Base-by-base conservation (phyloP, 345 rosid species). In the Ceriops zippeliana region DNA sequence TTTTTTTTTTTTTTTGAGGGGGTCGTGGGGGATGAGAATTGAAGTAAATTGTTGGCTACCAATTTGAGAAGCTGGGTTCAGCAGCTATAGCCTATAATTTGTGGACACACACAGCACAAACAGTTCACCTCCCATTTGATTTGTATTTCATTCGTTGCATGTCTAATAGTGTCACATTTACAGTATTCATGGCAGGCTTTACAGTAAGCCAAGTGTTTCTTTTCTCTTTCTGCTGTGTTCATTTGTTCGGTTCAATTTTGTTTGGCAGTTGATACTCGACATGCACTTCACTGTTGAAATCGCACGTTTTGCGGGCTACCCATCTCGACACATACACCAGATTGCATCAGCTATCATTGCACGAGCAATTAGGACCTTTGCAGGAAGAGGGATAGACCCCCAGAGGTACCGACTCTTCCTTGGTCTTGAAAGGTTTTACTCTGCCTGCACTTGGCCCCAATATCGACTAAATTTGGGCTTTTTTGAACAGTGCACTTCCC, bases 201-300 rank as follows among this genome's bases (percentile, higher is more conserved):
- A 26, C 46, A 24, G 19, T 19, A 32, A 6, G 35, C 20, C 22
- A 49, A 38, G 22, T 63, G 17, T 58, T 24, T 53, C 30, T 67
- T 67, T 17, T 10, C 38, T 52, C 24, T 58, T 3, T 58, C 46
- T 61, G 49, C 13, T 28, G 17, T 61, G 30, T 8, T 13, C 47
- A 20, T 47, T 11, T 16, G 2, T 37, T n/a, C 26, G 57, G 24
- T 30, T 66, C 32, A 68, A 35, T 67, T 63, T 70, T 53, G 70
- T 69, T 61, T 78, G 81, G 77, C 96, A 90, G 99, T 85, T 95
- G 72, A 90, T 95, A 65, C 96, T 95, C 20, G 98, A 95, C 73
- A 95, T 95, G 99, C 97, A 91, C 78, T 95, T 95, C 82, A 95
- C 99, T n/a, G 96, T 95, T 53, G 99, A 95, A 83, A 90, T 95